Evolutionary conservation across 306 rosid species (phyloP), one percentile per base, ranked within the genome.

Genomic region (Neltuma alba): DNA sequence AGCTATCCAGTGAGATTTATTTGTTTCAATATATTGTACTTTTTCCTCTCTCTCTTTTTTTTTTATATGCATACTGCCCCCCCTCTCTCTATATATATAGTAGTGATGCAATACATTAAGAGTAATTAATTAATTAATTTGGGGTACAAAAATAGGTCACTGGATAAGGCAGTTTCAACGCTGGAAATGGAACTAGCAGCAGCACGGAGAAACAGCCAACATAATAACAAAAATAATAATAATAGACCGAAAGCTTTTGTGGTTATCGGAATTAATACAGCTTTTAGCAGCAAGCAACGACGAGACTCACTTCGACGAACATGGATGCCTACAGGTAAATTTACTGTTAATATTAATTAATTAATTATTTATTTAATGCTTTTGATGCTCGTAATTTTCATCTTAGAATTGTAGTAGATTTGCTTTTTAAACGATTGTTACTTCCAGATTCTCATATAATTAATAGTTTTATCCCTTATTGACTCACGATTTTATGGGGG

Each of bases 201-300:
- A 36, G 73, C 85, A 20, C 57, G 92, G 28, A 86, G 85, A 83
- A 57, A 7, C 23, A 85, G 83, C 57, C 83, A 82, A 41, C 38
- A 66, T 11, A 65, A 65, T 48, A 36, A 64, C 73, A 47, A 84
- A 3, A 61, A 61, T 54, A 36, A 64, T 21, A 85, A 63, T 74
- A 48, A 47, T 52, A 12, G 72, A 28, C 87, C 87, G 63, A 92
- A 86, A 81, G 97, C 93, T 54, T 92, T 94, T 41, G 97, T 91
- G 52, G 97, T 94, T 81, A 80, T 92, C 36, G 99, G 97, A 31
- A 91, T 94, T 30, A 94, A 94, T 64, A 94, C 99, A 9, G 99
- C 92, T 0, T 94, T 94, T 57, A 94, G 99, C 81, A 94, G 99
- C 89, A 86, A 79, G 79, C 87, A 80, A 80, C 76, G 99, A 48